phyloP scores from a whole-genome alignment of 192 early-diverging fungal species.

The Haplosporangium gracile region DNA sequence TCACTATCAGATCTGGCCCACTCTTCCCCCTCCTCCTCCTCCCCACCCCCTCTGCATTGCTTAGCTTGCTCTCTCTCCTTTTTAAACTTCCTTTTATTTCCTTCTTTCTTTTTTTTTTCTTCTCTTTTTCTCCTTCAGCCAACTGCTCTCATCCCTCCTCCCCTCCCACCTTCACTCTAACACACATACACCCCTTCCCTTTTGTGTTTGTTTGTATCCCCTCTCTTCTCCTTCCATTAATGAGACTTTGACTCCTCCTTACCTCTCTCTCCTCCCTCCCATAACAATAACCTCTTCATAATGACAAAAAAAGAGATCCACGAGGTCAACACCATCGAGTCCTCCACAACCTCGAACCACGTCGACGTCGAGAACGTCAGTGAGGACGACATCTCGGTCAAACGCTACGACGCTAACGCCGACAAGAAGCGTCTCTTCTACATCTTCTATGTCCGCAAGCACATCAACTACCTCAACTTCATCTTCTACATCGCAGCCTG shows the following conservation, averaged over 20 bases:
- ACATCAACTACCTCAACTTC: conserved; percentile 43
- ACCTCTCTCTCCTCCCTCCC: background rate
- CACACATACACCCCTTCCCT: background rate
- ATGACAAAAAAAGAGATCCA: background rate
- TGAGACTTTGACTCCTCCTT: background rate
- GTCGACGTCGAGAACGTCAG: background rate
- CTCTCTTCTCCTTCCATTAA: background rate
- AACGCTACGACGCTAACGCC: background rate
- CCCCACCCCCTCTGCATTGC: too few species aligned
- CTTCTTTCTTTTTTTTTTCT: background rate
- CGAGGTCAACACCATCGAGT: background rate
- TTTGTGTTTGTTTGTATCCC: background rate
- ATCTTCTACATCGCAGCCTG: conserved; percentile 34
- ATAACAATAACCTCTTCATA: background rate
- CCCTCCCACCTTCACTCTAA: background rate
- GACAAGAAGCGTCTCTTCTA: conserved; percentile 23
- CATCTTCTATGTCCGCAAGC: conserved; percentile 48
- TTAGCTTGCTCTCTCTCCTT: background rate
- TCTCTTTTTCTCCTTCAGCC: conserved; percentile 4
- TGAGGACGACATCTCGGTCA: background rate
- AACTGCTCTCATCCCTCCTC: background rate
- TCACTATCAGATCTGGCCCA: background rate
- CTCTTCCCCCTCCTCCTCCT: background rate
- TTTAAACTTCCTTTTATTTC: background rate
- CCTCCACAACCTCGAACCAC: background rate